Percentiles rank a stretch among this genome's conserved stretches.
Evolutionary conservation across 1,139 yeast species (phyloP).

Genomic region (Scheffersomyces insectosa): DNA sequence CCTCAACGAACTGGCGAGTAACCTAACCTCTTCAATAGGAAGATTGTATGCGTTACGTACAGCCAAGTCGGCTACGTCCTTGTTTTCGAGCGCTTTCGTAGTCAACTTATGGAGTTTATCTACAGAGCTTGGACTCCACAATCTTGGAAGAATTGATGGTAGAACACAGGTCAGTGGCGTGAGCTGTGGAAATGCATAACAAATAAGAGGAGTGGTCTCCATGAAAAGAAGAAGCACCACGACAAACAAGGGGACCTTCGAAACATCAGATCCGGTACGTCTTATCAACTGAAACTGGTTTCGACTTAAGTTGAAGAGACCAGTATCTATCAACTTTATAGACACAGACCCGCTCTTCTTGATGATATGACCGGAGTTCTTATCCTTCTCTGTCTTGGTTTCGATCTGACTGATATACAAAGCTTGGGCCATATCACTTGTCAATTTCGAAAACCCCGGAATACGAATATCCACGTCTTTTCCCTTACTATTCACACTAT

Average conservation of each 20-base stretch:
- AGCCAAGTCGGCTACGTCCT: slow-evolving; percentile 20
- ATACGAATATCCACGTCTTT: slow-evolving; percentile 24
- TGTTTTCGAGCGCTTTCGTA: not conserved
- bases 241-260: slow-evolving; percentile 65
- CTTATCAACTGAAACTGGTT: slow-evolving; percentile 53
- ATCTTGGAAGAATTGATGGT: slow-evolving; percentile 47
- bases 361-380: slow-evolving; percentile 19
- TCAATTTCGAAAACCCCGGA: slow-evolving; percentile 28
- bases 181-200: slow-evolving; percentile 59
- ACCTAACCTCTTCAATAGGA: slow-evolving; percentile 33
- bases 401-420: slow-evolving; percentile 36
- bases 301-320: slow-evolving; percentile 47
- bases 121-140: slow-evolving; percentile 26
- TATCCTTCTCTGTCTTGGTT: slow-evolving; percentile 14
- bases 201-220: slow-evolving; percentile 64
- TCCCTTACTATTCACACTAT: slow-evolving; percentile 28
- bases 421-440: slow-evolving; percentile 36
- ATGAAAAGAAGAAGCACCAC: slow-evolving; percentile 56
- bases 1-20: slow-evolving; percentile 35
- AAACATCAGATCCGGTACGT: slow-evolving; percentile 59
- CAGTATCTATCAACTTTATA: slow-evolving; percentile 4
- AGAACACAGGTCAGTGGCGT: slow-evolving; percentile 71
- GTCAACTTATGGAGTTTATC: slow-evolving; percentile 4
- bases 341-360: slow-evolving; percentile 1
- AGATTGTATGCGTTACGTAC: slow-evolving; percentile 47